Conservation (phyloP, 2,329 filamentous ascomycete genomes). For the Trichoderma atrobrunneum region DNA sequence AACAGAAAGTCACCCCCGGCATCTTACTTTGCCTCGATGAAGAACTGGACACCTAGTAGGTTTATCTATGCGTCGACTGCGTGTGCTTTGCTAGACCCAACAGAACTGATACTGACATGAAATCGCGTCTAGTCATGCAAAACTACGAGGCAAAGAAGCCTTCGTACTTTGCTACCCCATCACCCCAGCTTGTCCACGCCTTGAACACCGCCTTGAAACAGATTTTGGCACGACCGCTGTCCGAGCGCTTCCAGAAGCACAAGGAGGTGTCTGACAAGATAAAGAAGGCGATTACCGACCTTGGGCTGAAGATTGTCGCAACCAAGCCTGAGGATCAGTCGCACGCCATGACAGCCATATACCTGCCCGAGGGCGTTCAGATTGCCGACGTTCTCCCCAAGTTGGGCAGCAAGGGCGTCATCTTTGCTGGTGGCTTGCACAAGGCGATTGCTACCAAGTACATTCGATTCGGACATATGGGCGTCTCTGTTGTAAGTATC, state of each 20-base stretch:
- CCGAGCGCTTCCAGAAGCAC: conserved; percentile 81
- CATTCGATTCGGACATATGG: conserved; percentile 97
- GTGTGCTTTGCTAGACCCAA: neutral
- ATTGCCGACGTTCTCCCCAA: conserved; percentile 81
- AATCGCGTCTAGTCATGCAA: conserved; percentile 86
- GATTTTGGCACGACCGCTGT: conserved; percentile 75
- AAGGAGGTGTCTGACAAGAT: conserved; percentile 75
- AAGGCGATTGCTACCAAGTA: conserved; percentile 94
- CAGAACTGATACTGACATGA: conserved; percentile 19
- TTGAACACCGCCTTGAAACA: conserved; percentile 85
- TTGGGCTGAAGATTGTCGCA: conserved; percentile 86
- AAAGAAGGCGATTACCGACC: conserved; percentile 75
- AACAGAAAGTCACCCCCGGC: conserved; percentile 75
- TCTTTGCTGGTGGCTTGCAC: conserved; percentile 94
- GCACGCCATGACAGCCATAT: conserved; percentile 97
- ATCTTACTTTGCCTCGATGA: conserved; percentile 93
- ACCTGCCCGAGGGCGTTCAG: conserved; percentile 79
- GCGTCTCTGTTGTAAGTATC: conserved; percentile 72
- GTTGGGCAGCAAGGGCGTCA: conserved; percentile 79
- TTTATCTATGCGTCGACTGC: conserved; percentile 16
- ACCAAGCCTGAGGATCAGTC: conserved; percentile 85
- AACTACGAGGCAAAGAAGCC: conserved; percentile 98
- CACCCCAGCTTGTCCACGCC: conserved; percentile 89
- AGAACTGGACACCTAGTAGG: conserved; percentile 92
- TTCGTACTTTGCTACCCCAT: conserved; percentile 96